Conservation (phyloP, 768 basidiomycete species). For the Dioszegia hungarica region DNA sequence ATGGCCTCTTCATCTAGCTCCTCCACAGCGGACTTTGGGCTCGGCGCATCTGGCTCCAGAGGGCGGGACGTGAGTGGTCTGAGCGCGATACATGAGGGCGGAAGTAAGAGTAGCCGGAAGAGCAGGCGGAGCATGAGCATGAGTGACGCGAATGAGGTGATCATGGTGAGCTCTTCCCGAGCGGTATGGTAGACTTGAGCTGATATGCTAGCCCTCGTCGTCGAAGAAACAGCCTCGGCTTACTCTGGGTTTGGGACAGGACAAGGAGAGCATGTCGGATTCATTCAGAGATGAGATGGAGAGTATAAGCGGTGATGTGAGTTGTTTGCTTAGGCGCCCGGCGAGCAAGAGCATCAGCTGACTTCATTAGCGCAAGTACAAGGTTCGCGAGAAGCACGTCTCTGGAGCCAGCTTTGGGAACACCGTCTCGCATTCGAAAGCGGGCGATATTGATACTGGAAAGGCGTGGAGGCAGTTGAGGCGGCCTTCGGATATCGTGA, state of each 20-base stretch:
- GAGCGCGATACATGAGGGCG: slow-evolving; percentile 4
- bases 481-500: slow-evolving; percentile 89
- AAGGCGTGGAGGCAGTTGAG: slow-evolving; percentile 81
- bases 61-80: slow-evolving; percentile 6
- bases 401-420: slow-evolving; percentile 75
- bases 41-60: neutral
- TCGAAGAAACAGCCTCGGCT: slow-evolving; percentile 15
- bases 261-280: slow-evolving; percentile 38
- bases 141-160: slow-evolving; percentile 34
- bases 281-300: slow-evolving; percentile 41
- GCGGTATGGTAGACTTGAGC: neutral
- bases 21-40: neutral
- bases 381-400: slow-evolving; percentile 65
- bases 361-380: slow-evolving; percentile 61
- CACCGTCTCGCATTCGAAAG: slow-evolving; percentile 63
- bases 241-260: slow-evolving; percentile 39
- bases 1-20: neutral
- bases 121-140: slow-evolving; percentile 40
- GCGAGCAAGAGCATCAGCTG: neutral
- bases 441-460: slow-evolving; percentile 73
- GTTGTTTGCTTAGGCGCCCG: neutral
- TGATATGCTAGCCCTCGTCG: neutral
- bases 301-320: slow-evolving; percentile 36
- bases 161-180: slow-evolving; percentile 16
- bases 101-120: neutral